phyloP scores from a whole-genome alignment of 2,329 filamentous ascomycete genomes.

The Fusarium denticulatum region DNA sequence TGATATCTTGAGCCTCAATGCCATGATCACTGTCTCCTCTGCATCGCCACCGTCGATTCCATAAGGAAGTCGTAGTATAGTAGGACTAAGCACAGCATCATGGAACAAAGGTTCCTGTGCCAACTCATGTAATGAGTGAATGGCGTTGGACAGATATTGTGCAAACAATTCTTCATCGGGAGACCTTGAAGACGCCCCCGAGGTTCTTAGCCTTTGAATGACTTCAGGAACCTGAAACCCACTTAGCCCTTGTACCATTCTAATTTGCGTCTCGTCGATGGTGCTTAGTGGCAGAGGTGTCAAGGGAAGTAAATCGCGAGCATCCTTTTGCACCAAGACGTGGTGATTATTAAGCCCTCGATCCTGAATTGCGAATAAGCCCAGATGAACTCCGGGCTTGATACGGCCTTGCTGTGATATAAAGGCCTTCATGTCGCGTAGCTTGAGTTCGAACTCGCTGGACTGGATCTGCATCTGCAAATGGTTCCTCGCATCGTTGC shows the following conservation, averaged over 20 bases:
- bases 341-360: constrained; percentile 66
- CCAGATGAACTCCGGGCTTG: constrained; percentile 64
- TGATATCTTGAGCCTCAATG: constrained; percentile 69
- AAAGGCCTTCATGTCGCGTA: constrained; percentile 72
- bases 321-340: constrained; percentile 65
- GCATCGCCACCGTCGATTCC: constrained; percentile 15
- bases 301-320: constrained; percentile 69
- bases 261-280: constrained; percentile 64
- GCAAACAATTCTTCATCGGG: constrained; percentile 56
- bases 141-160: constrained; percentile 54
- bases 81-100: constrained; percentile 56
- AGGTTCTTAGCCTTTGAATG: constrained; percentile 47
- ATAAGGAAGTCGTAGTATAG: constrained; percentile 56
- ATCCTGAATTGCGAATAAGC: constrained; percentile 66
- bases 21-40: constrained; percentile 56
- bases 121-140: constrained; percentile 52
- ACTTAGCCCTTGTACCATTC: constrained; percentile 62
- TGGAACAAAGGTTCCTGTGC: constrained; percentile 57
- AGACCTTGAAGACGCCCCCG: constrained; percentile 41
- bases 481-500: constrained; percentile 73
- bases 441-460: constrained; percentile 66
- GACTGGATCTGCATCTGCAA: constrained; percentile 83
- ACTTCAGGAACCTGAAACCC: constrained; percentile 51
- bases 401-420: constrained; percentile 56
- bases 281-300: constrained; percentile 61